Evolutionary conservation across 108 stramenopile genomes (phyloP).

Genomic region (Phaeodactylum tricornutum): DNA sequence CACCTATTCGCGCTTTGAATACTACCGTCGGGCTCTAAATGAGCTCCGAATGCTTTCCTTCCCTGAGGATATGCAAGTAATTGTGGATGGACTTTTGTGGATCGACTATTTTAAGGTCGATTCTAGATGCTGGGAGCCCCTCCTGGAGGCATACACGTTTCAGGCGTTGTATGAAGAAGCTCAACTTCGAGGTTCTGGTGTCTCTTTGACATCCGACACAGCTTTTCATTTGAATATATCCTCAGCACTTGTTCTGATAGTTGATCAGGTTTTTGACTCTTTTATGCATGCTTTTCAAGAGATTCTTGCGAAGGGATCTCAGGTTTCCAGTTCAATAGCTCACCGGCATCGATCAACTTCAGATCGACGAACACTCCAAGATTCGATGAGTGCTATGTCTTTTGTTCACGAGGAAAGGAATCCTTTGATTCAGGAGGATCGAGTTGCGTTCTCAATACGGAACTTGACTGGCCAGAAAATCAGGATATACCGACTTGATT

Average conservation of each 20-base stretch:
- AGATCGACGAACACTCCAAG: no score
- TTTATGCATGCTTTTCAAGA: no score
- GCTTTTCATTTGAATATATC: slow-evolving; percentile 83
- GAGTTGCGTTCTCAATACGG: slow-evolving; percentile 82
- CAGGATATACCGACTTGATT: no score
- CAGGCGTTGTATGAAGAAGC: slow-evolving; percentile 54
- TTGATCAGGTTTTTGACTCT: slow-evolving; percentile 63
- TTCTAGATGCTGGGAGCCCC: slow-evolving; percentile 89
- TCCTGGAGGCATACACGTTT: slow-evolving; percentile 79
- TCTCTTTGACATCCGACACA: slow-evolving; percentile 51
- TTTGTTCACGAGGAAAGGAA: slow-evolving; percentile 58
- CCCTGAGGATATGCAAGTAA: slow-evolving; percentile 34
- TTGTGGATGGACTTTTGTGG: slow-evolving; percentile 45
- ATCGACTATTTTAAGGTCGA: slow-evolving; percentile 91
- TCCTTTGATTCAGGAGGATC: slow-evolving; percentile 37
- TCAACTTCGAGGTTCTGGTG: slow-evolving; percentile 46
- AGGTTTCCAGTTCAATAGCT: no score
- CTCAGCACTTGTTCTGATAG: slow-evolving; percentile 69
- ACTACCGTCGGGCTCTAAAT: slow-evolving; percentile 1
- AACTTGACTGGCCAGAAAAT: slow-evolving; percentile 90
- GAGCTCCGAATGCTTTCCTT: slow-evolving; percentile 15
- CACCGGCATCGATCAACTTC: no score
- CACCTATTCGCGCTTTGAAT: slow-evolving; percentile 42
- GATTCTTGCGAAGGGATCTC: no score
- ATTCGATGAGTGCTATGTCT: no score